Conservation (phyloP, 2,329 filamentous ascomycete genomes). For the Microdochium nivale region DNA sequence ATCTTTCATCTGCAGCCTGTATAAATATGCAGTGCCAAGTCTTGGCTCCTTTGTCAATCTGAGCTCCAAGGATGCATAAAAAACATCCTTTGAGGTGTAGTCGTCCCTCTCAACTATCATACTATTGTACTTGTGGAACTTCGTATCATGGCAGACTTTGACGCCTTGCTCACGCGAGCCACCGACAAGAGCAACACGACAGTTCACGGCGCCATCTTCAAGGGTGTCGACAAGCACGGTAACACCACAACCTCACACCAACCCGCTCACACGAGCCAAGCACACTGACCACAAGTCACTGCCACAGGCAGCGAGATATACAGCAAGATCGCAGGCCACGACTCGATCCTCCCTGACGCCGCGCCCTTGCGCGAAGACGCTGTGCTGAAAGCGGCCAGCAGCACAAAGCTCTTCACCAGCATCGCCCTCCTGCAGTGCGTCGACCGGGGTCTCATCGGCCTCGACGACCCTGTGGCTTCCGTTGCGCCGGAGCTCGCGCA, state of each 20-base stretch:
- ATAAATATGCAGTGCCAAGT: too few species aligned
- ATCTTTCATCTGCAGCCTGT: too few species aligned
- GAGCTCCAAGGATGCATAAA: too few species aligned
- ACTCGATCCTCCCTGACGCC: not conserved
- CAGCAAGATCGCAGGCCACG: not conserved
- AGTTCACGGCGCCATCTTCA: not conserved
- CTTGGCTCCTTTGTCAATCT: too few species aligned
- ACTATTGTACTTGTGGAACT: too few species aligned
- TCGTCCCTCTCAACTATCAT: too few species aligned
- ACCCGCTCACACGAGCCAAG: not conserved
- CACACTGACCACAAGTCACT: not conserved
- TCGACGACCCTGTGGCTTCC: conserved; percentile 7
- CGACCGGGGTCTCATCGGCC: conserved; percentile 5
- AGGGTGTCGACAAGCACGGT: not conserved
- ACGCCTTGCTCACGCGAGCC: not conserved
- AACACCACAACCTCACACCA: too few species aligned
- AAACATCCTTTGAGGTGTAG: too few species aligned
- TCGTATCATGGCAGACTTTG: not conserved
- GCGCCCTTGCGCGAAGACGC: not conserved
- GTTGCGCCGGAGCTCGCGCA: conserved; percentile 6
- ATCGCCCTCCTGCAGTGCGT: conserved; percentile 8
- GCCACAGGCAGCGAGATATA: not conserved
- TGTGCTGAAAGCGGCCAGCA: conserved; percentile 3
- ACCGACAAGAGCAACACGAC: not conserved
- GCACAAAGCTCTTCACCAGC: conserved; percentile 8